Percentiles rank a stretch among this genome's conserved stretches.
Evolutionary conservation across 805 yeast species (phyloP).

Genomic region (Lipomyces starkeyi): DNA sequence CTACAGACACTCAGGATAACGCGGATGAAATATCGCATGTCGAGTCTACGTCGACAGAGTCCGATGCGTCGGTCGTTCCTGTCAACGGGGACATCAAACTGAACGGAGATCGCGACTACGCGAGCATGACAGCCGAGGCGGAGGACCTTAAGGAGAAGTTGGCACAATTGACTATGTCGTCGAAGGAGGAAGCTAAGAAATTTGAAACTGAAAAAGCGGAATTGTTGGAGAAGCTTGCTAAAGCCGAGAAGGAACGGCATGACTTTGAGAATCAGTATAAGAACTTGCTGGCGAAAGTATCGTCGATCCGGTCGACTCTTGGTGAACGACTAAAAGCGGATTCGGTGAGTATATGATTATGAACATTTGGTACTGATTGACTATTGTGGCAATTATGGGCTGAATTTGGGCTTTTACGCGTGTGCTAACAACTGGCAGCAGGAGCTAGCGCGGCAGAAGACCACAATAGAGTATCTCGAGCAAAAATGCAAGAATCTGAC

Average conservation of each 20-base stretch:
- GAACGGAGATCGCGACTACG: not conserved
- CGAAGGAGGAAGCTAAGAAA: slow-evolving; percentile 12
- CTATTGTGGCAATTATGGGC: not conserved
- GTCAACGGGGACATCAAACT: not conserved
- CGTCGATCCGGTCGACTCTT: slow-evolving; percentile 48
- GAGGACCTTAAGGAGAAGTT: slow-evolving; percentile 17
- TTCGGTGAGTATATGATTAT: slow-evolving; percentile 33
- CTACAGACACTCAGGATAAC: slow-evolving; percentile 1
- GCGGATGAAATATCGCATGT: slow-evolving; percentile 1
- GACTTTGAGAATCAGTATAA: slow-evolving; percentile 52
- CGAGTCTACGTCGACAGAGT: not conserved
- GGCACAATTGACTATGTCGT: slow-evolving; percentile 2
- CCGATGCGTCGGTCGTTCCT: not conserved
- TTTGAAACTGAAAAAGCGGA: not conserved
- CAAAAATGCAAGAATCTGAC: slow-evolving; percentile 47
- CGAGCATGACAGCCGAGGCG: slow-evolving; percentile 11
- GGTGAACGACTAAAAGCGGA: slow-evolving; percentile 55
- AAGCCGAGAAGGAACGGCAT: slow-evolving; percentile 55
- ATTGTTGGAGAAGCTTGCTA: slow-evolving; percentile 65
- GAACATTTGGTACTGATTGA: not conserved
- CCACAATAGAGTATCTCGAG: slow-evolving; percentile 43
- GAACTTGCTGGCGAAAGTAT: slow-evolving; percentile 46
- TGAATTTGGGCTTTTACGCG: not conserved
- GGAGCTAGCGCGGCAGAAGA: slow-evolving; percentile 36
- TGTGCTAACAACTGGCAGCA: slow-evolving; percentile 18